phyloP scores from a whole-genome alignment of 2,329 filamentous ascomycete genomes.

The Ophioceras dolichostomum region DNA sequence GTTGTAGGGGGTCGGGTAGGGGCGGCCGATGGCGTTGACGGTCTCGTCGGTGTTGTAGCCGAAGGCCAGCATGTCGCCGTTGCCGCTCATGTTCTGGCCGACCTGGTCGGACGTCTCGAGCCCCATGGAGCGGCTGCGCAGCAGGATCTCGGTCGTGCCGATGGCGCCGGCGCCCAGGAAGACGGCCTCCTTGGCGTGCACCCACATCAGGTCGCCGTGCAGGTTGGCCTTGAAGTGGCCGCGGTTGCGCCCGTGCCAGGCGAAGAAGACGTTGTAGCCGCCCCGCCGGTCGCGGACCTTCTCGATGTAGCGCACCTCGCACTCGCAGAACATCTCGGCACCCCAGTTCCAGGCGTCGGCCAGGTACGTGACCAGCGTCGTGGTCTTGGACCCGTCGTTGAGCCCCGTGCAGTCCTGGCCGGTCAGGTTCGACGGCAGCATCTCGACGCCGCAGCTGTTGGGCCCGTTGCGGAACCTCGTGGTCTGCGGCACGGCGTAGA shows the following conservation, averaged over 20 bases:
- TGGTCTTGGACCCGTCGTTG: conserved; percentile 58
- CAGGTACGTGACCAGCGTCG: conserved; percentile 53
- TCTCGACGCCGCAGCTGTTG: conserved; percentile 52
- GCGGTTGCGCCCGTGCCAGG: conserved; percentile 49
- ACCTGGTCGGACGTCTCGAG: conserved; percentile 43
- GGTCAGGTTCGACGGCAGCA: conserved; percentile 45
- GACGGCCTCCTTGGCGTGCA: conserved; percentile 50
- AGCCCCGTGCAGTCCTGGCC: conserved; percentile 52
- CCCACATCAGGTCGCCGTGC: conserved; percentile 52
- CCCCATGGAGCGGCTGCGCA: conserved; percentile 46
- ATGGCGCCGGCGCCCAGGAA: conserved; percentile 55
- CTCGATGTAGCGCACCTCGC: conserved; percentile 51
- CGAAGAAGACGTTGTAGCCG: conserved; percentile 53
- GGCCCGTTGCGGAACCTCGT: conserved; percentile 48
- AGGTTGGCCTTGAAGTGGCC: conserved; percentile 40
- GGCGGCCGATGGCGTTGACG: conserved; percentile 42
- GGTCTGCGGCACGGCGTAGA: conserved; percentile 45
- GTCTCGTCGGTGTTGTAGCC: conserved; percentile 48
- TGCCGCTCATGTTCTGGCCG: conserved; percentile 50
- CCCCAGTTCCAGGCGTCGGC: conserved; percentile 63
- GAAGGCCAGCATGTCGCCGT: conserved; percentile 54
- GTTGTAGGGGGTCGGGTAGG: conserved; percentile 33
- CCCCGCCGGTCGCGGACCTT: conserved; percentile 30
- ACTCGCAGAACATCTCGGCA: conserved; percentile 58
- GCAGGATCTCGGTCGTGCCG: conserved; percentile 53